Base-by-base conservation (phyloP, 1,284 basidiomycete species). In the Naganishia cerealis region DNA sequence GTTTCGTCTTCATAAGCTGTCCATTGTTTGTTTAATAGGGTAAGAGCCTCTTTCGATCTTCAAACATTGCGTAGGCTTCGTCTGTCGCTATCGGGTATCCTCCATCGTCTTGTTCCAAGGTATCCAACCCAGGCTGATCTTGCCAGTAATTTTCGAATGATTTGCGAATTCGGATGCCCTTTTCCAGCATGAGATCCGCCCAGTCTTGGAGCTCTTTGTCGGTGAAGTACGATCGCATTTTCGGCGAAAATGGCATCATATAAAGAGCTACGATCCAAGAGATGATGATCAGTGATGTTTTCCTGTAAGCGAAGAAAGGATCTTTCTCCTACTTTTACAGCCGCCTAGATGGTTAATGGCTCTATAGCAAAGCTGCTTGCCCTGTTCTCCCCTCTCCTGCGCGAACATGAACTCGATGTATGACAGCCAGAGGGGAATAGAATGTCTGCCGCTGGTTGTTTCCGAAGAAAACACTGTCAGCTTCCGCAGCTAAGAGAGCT, bases 391-490 rank as follows among this genome's bases (percentile, higher is more conserved):
- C 66, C 88, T 81, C 1, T 85, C 86, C 58, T 84, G 83, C 58
- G 86, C 84, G 43, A 90, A 85, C 82, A 95, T 92, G 71, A 95
- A 88, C 75, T 93, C 90, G 71, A 94, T 84, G 72, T 86, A 90
- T 16, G 92, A 80, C 42, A 86, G 84, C 92, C 93, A 95, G 26
- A 95, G 73, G 1, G 73, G 68, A 0, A 76, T 72, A 0, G 70
- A 78, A 26, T 70, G 65, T 33, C 69, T 72, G 0, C 77, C 78
- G 2, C 73, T 76, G 62, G 6, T 46, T 33, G 18, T 13, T 0
- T 2, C 3, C 26, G 46, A 50, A 21, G 46, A 36, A 66, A n/a
- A 21, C 18, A 26, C 46, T 29, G 39, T 40, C 26, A 56, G 53
- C 38, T 15, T 33, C 13, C 46, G 18, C 39, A 29, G 21, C 6